A percentile compares a stretch with the other conserved stretches of the same genome.
phyloP scores from a whole-genome alignment of 2,329 filamentous ascomycete genomes.

The Elsinoe necatrix region DNA sequence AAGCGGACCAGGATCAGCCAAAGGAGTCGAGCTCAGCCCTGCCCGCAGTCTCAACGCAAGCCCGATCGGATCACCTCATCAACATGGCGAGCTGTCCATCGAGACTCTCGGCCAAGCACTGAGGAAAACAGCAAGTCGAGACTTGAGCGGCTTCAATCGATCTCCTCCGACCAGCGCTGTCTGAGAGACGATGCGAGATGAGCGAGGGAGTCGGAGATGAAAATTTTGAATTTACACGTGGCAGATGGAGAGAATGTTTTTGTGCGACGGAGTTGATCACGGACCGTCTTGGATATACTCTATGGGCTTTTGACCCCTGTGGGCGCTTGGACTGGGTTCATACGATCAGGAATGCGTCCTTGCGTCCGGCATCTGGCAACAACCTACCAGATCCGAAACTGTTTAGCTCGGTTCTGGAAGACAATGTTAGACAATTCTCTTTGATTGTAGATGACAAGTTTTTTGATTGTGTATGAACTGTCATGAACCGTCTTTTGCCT shows the following conservation, averaged over 20 bases:
- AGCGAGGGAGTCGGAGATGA: slow-evolving; percentile 4
- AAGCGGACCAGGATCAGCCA: slow-evolving; percentile 66
- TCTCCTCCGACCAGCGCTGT: slow-evolving; percentile 21
- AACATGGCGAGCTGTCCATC: slow-evolving; percentile 67
- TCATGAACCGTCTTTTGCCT: neutral
- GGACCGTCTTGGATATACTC: neutral
- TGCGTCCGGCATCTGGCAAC: slow-evolving; percentile 9
- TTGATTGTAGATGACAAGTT: too few species aligned
- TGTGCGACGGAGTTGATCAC: neutral
- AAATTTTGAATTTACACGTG: neutral
- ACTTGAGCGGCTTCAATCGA: slow-evolving; percentile 47
- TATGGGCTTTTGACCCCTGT: neutral
- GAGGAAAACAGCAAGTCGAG: slow-evolving; percentile 73
- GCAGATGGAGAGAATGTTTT: neutral
- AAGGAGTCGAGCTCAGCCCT: slow-evolving; percentile 55
- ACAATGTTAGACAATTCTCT: neutral
- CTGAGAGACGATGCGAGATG: slow-evolving; percentile 18
- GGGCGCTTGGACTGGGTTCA: slow-evolving; percentile 14
- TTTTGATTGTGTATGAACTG: neutral
- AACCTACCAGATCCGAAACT: neutral
- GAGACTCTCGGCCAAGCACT: slow-evolving; percentile 92
- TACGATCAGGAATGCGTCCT: slow-evolving; percentile 5
- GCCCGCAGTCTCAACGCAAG: slow-evolving; percentile 56
- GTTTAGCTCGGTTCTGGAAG: neutral
- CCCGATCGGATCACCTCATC: slow-evolving; percentile 49